Evolutionary conservation across 805 yeast species (phyloP).

Genomic region (Candida mattraensis): DNA sequence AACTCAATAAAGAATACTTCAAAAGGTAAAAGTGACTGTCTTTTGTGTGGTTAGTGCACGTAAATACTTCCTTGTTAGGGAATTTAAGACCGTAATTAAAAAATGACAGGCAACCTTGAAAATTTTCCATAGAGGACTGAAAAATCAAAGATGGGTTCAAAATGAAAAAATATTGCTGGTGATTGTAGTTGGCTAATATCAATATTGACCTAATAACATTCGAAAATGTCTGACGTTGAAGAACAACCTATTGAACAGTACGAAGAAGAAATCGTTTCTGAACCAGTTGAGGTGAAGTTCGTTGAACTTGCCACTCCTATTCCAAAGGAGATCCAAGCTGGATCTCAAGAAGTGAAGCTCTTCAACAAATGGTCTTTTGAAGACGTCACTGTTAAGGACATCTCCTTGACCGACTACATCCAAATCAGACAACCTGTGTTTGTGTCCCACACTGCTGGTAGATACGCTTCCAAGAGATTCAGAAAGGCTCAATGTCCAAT

Average conservation of each 20-base stretch:
- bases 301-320: constrained; percentile 92
- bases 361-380: constrained; percentile 99
- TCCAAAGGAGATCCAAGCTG: constrained; percentile 95
- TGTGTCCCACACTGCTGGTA: constrained; percentile 99
- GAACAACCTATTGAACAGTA: constrained; percentile 54
- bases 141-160: not conserved
- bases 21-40: constrained; percentile 23
- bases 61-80: not conserved
- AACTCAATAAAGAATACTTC: constrained; percentile 4
- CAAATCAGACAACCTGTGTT: constrained; percentile 97
- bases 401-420: constrained; percentile 97
- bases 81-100: constrained; percentile 1
- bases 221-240: constrained; percentile 79
- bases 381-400: constrained; percentile 96
- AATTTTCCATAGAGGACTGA: constrained; percentile 4
- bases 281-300: constrained; percentile 74
- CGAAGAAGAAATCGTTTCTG: constrained; percentile 74
- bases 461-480: constrained; percentile 99
- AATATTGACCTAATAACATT: constrained; percentile 16
- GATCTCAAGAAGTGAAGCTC: constrained; percentile 93
- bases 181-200: constrained; percentile 12
- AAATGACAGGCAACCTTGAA: constrained; percentile 4
- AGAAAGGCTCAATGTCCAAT: constrained; percentile 99
- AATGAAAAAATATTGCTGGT: constrained; percentile 6
- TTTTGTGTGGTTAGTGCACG: constrained; percentile 8